phyloP scores from a whole-genome alignment of 768 basidiomycete genomes.

The Amanita thiersii region DNA sequence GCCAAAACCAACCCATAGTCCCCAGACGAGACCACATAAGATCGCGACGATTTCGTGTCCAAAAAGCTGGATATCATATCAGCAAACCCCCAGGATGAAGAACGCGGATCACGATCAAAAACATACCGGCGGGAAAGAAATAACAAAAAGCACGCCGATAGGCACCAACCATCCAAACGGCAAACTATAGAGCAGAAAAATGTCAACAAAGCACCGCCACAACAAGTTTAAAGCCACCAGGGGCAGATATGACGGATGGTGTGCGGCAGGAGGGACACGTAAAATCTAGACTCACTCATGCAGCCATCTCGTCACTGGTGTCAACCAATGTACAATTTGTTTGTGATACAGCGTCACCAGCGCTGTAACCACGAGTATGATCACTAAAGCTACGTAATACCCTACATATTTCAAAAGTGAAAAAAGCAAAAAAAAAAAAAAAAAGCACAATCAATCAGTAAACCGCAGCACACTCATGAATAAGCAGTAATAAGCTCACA shows the following conservation, averaged over 20 bases:
- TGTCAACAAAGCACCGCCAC: no score
- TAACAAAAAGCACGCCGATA: constrained; percentile 71
- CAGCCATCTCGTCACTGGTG: constrained; percentile 58
- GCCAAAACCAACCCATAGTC: constrained; percentile 77
- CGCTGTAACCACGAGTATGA: constrained; percentile 39
- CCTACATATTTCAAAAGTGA: constrained; percentile 18
- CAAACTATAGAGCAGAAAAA: constrained; percentile 38
- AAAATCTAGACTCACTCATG: constrained; percentile 37
- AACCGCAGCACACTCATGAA: no score
- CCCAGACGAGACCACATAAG: constrained; percentile 88
- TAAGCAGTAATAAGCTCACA: constrained; percentile 31
- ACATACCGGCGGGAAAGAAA: constrained; percentile 78
- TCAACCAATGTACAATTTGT: constrained; percentile 66
- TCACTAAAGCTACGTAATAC: constrained; percentile 40
- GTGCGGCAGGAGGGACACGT: not conserved
- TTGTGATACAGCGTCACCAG: constrained; percentile 58
- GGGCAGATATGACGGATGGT: not conserved
- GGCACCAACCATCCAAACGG: constrained; percentile 68
- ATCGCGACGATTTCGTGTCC: constrained; percentile 90
- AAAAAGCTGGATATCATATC: constrained; percentile 46
- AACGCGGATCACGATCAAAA: constrained; percentile 1
- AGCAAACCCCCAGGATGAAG: not conserved
- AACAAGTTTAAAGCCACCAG: not conserved
- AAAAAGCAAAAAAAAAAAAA: not conserved
- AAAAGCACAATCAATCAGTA: not conserved